Conservation (phyloP, 768 basidiomycete species). For the Fomitopsis serialis region DNA sequence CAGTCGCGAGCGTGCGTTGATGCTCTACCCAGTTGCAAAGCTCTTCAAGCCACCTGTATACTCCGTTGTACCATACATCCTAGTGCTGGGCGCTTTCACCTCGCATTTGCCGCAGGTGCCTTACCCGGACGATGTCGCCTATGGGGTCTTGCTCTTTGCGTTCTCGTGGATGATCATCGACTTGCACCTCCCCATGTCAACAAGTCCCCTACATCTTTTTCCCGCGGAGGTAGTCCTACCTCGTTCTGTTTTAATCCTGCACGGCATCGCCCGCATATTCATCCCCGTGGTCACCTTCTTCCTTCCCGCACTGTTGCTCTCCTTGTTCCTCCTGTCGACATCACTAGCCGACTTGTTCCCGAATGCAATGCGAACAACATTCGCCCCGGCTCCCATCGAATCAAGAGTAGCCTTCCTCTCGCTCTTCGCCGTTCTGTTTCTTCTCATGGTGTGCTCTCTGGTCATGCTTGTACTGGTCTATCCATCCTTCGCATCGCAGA, state of each 20-base stretch:
- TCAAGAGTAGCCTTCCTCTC: conserved; percentile 39
- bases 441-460: conserved; percentile 29
- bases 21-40: conserved; percentile 34
- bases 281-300: conserved; percentile 41
- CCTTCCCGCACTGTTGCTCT: conserved; percentile 40
- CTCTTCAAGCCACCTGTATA: conserved; percentile 28
- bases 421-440: conserved; percentile 30
- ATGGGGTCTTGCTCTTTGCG: conserved; percentile 35
- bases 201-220: conserved; percentile 41
- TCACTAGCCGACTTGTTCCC: conserved; percentile 38
- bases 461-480: conserved; percentile 29
- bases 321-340: conserved; percentile 39
- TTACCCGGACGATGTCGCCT: conserved; percentile 33
- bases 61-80: conserved; percentile 28
- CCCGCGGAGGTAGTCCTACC: conserved; percentile 37
- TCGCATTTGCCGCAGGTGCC: conserved; percentile 38
- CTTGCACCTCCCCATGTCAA: conserved; percentile 40
- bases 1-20: conserved; percentile 32
- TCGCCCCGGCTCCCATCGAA: conserved; percentile 36
- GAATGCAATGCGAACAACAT: neutral
- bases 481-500: conserved; percentile 6
- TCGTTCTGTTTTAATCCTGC: conserved; percentile 36
- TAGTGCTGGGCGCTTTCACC: conserved; percentile 38
- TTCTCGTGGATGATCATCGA: conserved; percentile 37
- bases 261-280: conserved; percentile 32